These are phyloP conservation scores for Crassisporium funariophilum DNA, from an alignment of 768 basidiomycete species.

Conservation along the genomic window DNA sequence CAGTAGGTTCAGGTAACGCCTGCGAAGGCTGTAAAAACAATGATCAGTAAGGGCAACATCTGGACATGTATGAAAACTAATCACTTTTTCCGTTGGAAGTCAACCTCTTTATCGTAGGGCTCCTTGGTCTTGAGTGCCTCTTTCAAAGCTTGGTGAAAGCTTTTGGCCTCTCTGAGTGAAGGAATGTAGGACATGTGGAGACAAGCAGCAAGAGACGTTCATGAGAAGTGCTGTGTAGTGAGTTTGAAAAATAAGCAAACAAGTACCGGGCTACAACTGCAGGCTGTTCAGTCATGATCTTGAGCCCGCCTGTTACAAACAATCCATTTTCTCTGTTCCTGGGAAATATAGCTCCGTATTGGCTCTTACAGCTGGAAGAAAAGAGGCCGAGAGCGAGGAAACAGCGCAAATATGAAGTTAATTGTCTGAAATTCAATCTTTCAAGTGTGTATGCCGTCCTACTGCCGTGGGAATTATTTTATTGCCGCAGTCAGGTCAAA, in stretches of 20 bases:
- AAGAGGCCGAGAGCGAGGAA: constrained; percentile 1
- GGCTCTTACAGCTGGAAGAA: too few relatives aligned
- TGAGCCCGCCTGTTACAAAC: constrained; percentile 18
- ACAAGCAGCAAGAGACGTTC: constrained; percentile 4
- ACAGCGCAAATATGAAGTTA: constrained; percentile 14
- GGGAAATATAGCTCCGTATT: too few relatives aligned
- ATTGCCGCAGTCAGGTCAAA: too few relatives aligned
- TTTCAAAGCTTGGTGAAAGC: constrained; percentile 72
- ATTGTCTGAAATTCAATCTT: too few relatives aligned
- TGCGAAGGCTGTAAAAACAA: constrained; percentile 55
- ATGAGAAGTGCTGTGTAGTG: constrained; percentile 11
- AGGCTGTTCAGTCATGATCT: constrained; percentile 45
- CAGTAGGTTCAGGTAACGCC: constrained; percentile 68
- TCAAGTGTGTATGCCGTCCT: too few relatives aligned
- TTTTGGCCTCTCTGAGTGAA: constrained; percentile 72
- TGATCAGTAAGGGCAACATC: constrained; percentile 15
- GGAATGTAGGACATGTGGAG: constrained; percentile 13
- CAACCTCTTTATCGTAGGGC: constrained; percentile 85
- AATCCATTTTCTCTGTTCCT: constrained; percentile 42
- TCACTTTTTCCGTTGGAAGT: constrained; percentile 83
- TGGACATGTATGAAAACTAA: constrained; percentile 11
- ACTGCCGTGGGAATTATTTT: too few relatives aligned
- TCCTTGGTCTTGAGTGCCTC: constrained; percentile 71
- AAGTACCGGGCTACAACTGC: constrained; percentile 46
- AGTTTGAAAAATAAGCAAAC: constrained; percentile 15